Conservation (phyloP, 768 basidiomycete genomes). For the Xanthoconium stramineum region DNA sequence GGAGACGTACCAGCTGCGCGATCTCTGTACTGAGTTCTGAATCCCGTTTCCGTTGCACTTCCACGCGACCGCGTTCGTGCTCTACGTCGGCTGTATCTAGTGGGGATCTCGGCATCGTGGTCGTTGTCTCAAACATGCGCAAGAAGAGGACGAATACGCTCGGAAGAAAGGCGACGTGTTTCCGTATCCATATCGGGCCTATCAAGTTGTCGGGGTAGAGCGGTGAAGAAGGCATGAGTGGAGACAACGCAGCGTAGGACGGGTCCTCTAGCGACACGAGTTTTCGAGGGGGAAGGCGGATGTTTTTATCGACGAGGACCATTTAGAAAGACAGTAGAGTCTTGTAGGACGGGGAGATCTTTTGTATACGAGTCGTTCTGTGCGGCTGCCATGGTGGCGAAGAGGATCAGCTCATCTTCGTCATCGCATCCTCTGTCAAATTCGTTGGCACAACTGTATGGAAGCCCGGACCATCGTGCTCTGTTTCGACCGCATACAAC, state of each 20-base stretch:
- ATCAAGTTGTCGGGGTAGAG: constrained; percentile 94
- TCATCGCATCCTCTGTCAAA: too few species aligned
- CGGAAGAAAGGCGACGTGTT: constrained; percentile 88
- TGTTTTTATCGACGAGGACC: constrained; percentile 77
- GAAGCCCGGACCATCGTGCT: too few species aligned
- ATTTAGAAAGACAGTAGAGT: constrained; percentile 82
- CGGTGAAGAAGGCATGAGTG: constrained; percentile 83
- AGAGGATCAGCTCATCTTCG: too few species aligned
- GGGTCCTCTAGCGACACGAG: constrained; percentile 56
- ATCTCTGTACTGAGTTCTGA: constrained; percentile 78
- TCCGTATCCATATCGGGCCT: constrained; percentile 96
- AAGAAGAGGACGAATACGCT: constrained; percentile 92
- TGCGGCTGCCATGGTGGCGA: too few species aligned
- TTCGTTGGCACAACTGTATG: too few species aligned
- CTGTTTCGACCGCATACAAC: too few species aligned
- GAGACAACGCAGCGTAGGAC: constrained; percentile 70
- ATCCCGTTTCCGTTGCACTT: constrained; percentile 72
- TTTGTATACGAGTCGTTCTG: too few species aligned
- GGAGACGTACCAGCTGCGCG: constrained; percentile 58
- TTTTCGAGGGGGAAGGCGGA: constrained; percentile 88
- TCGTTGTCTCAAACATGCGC: constrained; percentile 69
- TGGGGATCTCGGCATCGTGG: constrained; percentile 44
- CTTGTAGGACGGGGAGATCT: too few species aligned
- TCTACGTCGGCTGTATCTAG: constrained; percentile 53
- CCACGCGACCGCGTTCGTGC: constrained; percentile 51